Base-by-base conservation (phyloP, 768 basidiomycete genomes). In the Agrocybe pediades region DNA sequence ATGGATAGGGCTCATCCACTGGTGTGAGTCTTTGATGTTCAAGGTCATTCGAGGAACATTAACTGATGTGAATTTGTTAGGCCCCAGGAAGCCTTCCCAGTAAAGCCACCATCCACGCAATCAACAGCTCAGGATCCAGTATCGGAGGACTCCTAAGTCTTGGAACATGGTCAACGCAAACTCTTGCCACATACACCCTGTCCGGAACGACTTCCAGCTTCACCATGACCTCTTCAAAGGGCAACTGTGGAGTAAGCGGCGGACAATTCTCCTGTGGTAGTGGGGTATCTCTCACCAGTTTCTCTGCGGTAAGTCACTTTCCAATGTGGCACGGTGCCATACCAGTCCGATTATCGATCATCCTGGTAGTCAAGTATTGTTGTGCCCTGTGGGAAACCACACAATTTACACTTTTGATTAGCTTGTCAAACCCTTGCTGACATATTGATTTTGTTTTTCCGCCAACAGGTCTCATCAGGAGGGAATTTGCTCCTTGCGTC, bases 151-250 rank as follows among this genome's bases (percentile, higher is more conserved):
- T 86, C 20, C 72, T 86, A 36, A 74, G 80, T 1, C 62, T 60
- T 7, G 85, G 82, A 17, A 85, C 81, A 11, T 85, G 82, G 82
- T 83, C 81, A 7, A 80, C 79, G 9, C 84, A 85, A 64, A 84
- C 83, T 7, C 71, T 78, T 27, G 84, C 82, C 11, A 84, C 83
- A 2, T 80, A 76, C 60, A 79, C 78, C 1, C 54, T 81, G 24
- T 73, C 77, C 7, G 81, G 82, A 26, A 69, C 74, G 16, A 59
- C 73, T 20, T 71, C 72, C 7, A 75, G 78, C 59, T 84, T 85
- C 69, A 84, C 81, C 9, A 72, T 86, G 71, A 73, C 72, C 21
- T 82, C 82, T 20, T 82, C 80, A 9, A 85, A 85, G 65, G 85
- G 85, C 13, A 70, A 65, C 47, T 86, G 84, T 62, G 80, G 77